Evolutionary conservation across 345 rosid species (phyloP).

Genomic region (Salix suchowensis): DNA sequence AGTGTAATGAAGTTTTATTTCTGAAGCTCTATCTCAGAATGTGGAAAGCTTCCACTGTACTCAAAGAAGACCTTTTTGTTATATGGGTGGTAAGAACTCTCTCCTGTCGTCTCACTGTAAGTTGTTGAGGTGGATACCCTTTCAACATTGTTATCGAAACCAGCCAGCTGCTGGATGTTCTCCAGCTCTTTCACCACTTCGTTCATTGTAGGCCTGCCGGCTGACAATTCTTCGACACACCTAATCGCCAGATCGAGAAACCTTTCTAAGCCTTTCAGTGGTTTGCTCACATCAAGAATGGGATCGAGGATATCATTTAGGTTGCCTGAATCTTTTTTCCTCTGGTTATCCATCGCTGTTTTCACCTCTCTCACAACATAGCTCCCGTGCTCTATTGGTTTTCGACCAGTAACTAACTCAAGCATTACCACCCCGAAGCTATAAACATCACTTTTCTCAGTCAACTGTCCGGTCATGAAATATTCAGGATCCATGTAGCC

Average conservation of each 20-base stretch:
- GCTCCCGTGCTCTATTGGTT: slow-evolving; percentile 20
- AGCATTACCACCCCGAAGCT: slow-evolving; percentile 35
- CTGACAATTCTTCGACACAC: slow-evolving; percentile 60
- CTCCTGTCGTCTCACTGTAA: slow-evolving; percentile 36
- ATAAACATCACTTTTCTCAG: slow-evolving; percentile 34
- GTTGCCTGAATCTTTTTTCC: background rate
- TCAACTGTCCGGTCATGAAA: slow-evolving; percentile 24
- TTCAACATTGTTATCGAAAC: slow-evolving; percentile 51
- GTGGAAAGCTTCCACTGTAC: slow-evolving; percentile 14
- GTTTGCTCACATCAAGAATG: background rate
- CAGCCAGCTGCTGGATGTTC: slow-evolving; percentile 53
- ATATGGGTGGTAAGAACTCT: slow-evolving; percentile 38
- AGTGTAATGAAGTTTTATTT: background rate
- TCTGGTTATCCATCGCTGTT: slow-evolving; percentile 4
- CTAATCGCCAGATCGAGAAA: slow-evolving; percentile 3
- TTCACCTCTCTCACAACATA: slow-evolving; percentile 24
- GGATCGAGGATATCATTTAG: background rate
- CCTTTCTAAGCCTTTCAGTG: background rate
- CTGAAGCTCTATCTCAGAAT: slow-evolving; percentile 5
- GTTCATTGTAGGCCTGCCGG: slow-evolving; percentile 64
- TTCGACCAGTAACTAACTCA: slow-evolving; percentile 23
- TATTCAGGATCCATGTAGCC: slow-evolving; percentile 37
- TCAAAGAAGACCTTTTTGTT: slow-evolving; percentile 17
- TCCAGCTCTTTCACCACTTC: slow-evolving; percentile 77
- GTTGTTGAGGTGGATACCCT: slow-evolving; percentile 53